These are phyloP conservation scores for Penicillium concentricum DNA, from an alignment of 2,329 filamentous ascomycete species.

Conservation along the genomic window DNA sequence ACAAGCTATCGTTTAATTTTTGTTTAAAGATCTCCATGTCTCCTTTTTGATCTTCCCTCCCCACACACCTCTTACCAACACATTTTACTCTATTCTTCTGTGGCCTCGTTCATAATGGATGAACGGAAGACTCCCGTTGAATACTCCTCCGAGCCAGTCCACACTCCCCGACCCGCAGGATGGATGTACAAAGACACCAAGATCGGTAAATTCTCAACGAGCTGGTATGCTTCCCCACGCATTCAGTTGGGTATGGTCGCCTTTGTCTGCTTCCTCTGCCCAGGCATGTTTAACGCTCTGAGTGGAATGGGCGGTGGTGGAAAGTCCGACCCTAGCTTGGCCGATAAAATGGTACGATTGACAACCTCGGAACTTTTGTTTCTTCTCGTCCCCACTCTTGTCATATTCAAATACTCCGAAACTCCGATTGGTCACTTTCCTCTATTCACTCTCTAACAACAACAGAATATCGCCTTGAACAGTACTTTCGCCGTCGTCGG, in stretches of 20 bases:
- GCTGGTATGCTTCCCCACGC: slow-evolving; percentile 69
- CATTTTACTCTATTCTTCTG: neutral
- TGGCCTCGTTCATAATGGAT: slow-evolving; percentile 2
- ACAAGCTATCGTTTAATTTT: neutral
- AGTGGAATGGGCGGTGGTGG: slow-evolving; percentile 61
- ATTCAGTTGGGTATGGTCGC: slow-evolving; percentile 66
- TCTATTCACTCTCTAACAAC: neutral
- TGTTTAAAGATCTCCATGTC: neutral
- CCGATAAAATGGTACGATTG: slow-evolving; percentile 51
- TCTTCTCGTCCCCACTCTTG: neutral
- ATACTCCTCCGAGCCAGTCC: neutral
- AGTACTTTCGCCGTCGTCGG: slow-evolving; percentile 65
- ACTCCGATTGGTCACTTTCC: neutral
- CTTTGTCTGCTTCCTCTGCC: slow-evolving; percentile 66
- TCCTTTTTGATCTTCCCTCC: neutral
- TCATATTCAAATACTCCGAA: neutral
- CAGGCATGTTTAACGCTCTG: slow-evolving; percentile 66
- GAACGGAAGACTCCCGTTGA: neutral
- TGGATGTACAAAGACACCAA: slow-evolving; percentile 59
- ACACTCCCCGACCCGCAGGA: slow-evolving; percentile 16
- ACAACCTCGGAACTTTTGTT: neutral
- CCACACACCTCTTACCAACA: neutral
- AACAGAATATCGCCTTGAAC: slow-evolving; percentile 63
- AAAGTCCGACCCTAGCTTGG: slow-evolving; percentile 50
- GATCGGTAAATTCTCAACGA: slow-evolving; percentile 50